Conservation (phyloP, 2,329 filamentous ascomycete genomes). For the Fusarium oligoseptatum region DNA sequence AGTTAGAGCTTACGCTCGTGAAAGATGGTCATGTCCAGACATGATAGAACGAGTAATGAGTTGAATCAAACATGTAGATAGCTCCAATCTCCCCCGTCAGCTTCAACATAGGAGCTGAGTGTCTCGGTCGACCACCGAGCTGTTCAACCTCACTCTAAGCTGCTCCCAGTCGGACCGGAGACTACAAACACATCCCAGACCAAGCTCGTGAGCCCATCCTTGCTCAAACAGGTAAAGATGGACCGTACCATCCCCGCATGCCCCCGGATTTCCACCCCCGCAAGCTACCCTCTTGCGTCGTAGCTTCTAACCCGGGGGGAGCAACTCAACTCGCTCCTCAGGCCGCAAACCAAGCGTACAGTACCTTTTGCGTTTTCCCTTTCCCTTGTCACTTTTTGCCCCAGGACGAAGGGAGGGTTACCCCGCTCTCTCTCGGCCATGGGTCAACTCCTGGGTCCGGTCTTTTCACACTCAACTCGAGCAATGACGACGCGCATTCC, state of each 20-base stretch:
- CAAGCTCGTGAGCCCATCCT: not conserved
- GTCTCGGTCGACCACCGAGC: not conserved
- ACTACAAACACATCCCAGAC: not conserved
- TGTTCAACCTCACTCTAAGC: not conserved
- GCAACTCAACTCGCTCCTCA: constrained; percentile 2
- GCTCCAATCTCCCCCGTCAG: not conserved
- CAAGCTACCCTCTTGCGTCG: not conserved
- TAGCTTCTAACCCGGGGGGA: not conserved
- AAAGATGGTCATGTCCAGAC: not conserved
- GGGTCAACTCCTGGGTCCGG: not conserved
- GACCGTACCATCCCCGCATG: constrained; percentile 1
- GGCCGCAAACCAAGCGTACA: not conserved
- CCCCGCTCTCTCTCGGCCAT: constrained; percentile 1
- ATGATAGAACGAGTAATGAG: not conserved
- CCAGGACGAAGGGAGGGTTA: constrained; percentile 1
- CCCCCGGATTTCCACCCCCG: constrained; percentile 11
- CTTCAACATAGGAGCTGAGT: not conserved
- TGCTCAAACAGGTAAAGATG: not conserved
- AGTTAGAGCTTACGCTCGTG: not conserved
- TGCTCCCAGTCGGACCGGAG: not conserved
- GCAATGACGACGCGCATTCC: constrained; percentile 1
- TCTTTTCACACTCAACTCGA: not conserved
- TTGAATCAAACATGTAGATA: not conserved
- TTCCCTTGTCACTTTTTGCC: not conserved
- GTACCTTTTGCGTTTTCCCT: not conserved